phyloP scores from a whole-genome alignment of 352 stramenopile species.

The Globisporangium perplexum region DNA sequence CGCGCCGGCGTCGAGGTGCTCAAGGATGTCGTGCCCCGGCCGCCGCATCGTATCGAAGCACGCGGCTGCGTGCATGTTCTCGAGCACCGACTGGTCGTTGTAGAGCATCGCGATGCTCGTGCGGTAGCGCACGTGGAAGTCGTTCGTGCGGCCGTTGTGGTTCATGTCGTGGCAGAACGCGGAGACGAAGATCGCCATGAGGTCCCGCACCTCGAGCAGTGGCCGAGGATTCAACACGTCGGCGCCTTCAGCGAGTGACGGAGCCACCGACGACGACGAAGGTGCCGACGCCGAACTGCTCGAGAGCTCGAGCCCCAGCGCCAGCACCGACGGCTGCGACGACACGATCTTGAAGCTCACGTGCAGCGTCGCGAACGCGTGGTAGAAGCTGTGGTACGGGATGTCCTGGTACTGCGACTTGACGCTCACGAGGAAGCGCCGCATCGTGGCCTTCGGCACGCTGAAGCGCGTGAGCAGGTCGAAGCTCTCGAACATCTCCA shows the following conservation, averaged over 20 bases:
- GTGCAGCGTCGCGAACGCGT: conserved; percentile 79
- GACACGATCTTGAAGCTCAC: conserved; percentile 71
- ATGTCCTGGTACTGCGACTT: conserved; percentile 75
- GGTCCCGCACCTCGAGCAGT: conserved; percentile 46
- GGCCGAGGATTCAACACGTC: not conserved
- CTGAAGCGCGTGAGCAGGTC: conserved; percentile 57
- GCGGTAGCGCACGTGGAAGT: conserved; percentile 79
- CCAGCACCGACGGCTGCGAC: conserved; percentile 21
- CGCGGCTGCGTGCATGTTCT: conserved; percentile 84
- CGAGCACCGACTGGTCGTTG: conserved; percentile 85
- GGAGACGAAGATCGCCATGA: conserved; percentile 74
- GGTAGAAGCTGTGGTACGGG: conserved; percentile 85
- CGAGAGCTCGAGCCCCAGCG: not conserved
- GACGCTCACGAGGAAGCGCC: conserved; percentile 60
- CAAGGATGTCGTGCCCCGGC: conserved; percentile 64
- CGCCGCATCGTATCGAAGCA: conserved; percentile 78
- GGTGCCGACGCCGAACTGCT: not conserved
- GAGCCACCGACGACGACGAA: not conserved
- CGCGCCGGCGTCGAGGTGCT: conserved; percentile 24
- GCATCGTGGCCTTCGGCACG: conserved; percentile 48
- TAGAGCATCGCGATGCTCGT: conserved; percentile 81
- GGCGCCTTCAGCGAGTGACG: not conserved
- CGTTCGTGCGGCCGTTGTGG: conserved; percentile 85
- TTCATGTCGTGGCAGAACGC: conserved; percentile 87
- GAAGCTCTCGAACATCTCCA: conserved; percentile 73